Conservation (phyloP, 2,329 filamentous ascomycete species). For the Penicillium polonicum region DNA sequence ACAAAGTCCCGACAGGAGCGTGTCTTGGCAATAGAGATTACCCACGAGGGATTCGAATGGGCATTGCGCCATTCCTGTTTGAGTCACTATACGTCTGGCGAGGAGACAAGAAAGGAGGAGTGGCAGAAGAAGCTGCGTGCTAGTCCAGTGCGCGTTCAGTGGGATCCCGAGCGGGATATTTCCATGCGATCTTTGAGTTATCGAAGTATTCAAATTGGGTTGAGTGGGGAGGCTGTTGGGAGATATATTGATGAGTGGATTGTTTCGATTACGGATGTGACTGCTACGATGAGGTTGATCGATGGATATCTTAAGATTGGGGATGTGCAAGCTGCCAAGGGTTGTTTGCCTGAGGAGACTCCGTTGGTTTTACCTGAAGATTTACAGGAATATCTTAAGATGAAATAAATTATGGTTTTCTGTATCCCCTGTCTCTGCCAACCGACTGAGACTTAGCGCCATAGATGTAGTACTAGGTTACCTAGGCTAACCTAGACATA, state of each 20-base stretch:
- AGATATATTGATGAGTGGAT: constrained; percentile 55
- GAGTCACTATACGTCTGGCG: constrained; percentile 19
- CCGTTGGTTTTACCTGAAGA: constrained; percentile 16
- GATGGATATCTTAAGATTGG: constrained; percentile 48
- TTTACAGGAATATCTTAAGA: constrained; percentile 13
- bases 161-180: constrained; percentile 60
- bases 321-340: constrained; percentile 30
- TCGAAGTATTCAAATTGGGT: constrained; percentile 62
- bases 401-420: neutral
- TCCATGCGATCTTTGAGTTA: constrained; percentile 48
- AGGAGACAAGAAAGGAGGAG: constrained; percentile 17
- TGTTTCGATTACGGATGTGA: constrained; percentile 59
- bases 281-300: constrained; percentile 51
- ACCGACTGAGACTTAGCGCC: too few species aligned
- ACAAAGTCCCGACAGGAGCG: constrained; percentile 55
- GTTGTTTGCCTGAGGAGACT: constrained; percentile 13
- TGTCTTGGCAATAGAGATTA: constrained; percentile 59
- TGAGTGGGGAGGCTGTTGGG: constrained; percentile 49
- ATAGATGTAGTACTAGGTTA: too few species aligned
- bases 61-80: constrained; percentile 45
- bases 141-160: constrained; percentile 56
- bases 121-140: constrained; percentile 20
- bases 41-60: constrained; percentile 49
- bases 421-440: neutral
- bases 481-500: too few species aligned